Evolutionary conservation across 192 early-diverging fungal species (phyloP).

Genomic region (Spizellomyces sp.): DNA sequence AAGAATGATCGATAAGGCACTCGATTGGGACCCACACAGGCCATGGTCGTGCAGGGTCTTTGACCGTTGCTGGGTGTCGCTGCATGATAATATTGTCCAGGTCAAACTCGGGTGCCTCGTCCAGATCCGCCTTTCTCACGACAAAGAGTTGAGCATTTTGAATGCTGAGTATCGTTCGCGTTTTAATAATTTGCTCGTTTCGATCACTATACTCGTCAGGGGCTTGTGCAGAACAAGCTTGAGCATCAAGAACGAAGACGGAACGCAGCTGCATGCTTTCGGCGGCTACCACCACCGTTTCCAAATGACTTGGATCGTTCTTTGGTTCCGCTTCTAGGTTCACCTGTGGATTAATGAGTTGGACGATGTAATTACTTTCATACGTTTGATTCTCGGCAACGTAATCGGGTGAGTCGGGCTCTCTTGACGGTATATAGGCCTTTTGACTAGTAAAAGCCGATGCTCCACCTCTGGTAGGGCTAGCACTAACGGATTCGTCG

Average conservation of each 20-base stretch:
- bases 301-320: conserved; percentile 38
- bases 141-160: conserved; percentile 71
- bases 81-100: conserved; percentile 3
- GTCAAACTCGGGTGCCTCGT: conserved; percentile 3
- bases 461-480: conserved; percentile 14
- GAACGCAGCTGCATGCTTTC: conserved; percentile 62
- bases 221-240: conserved; percentile 8
- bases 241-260: conserved; percentile 56
- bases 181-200: conserved; percentile 61
- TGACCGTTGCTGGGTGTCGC: conserved; percentile 4
- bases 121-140: conserved; percentile 18
- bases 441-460: conserved; percentile 22
- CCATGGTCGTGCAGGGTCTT: conserved; percentile 40
- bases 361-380: conserved; percentile 60
- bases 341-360: conserved; percentile 74
- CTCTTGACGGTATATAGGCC: conserved; percentile 43
- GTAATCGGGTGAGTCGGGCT: conserved; percentile 51
- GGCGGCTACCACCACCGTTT: conserved; percentile 59
- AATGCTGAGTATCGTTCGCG: conserved; percentile 59
- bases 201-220: conserved; percentile 50
- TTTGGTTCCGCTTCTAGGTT: conserved; percentile 61
- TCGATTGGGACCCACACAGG: conserved; percentile 74
- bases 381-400: conserved; percentile 56
- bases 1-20: conserved; percentile 56
- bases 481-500: conserved; percentile 19